phyloP scores from a whole-genome alignment of 2,329 filamentous ascomycete genomes.

The Venturiaceae sp. region DNA sequence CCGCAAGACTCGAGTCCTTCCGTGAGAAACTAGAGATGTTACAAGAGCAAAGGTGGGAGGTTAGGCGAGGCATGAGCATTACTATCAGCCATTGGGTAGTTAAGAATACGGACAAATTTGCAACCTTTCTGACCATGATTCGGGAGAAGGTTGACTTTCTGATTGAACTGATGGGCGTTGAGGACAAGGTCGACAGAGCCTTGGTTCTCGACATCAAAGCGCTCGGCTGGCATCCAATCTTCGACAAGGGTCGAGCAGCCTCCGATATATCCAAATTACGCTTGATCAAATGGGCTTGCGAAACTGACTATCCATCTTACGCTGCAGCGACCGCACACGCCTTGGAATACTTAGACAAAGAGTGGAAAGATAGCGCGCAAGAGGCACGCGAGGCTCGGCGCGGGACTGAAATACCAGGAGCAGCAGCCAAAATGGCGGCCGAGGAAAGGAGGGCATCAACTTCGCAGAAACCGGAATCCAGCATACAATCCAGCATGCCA shows the following conservation, averaged over 20 bases:
- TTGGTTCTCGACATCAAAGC: conserved; percentile 34
- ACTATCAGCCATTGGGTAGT: conserved; percentile 30
- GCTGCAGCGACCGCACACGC: conserved; percentile 30
- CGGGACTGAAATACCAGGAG: conserved; percentile 2
- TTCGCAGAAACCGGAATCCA: background rate
- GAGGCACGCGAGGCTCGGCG: background rate
- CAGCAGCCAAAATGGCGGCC: background rate
- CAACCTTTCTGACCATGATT: conserved; percentile 29
- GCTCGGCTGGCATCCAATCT: conserved; percentile 36
- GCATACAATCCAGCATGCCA: background rate
- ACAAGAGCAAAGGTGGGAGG: conserved; percentile 26
- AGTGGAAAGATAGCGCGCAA: conserved; percentile 9
- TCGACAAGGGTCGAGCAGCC: conserved; percentile 18
- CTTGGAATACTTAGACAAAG: conserved; percentile 29
- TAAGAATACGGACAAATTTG: conserved; percentile 29
- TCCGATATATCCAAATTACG: conserved; percentile 32
- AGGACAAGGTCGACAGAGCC: conserved; percentile 33
- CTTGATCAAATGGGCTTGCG: conserved; percentile 32
- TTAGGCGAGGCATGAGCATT: conserved; percentile 25
- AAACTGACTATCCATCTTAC: conserved; percentile 34
- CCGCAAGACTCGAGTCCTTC: conserved; percentile 33
- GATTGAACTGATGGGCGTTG: conserved; percentile 31
- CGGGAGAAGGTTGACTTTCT: conserved; percentile 34
- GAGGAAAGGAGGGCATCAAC: background rate
- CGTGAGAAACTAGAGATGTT: conserved; percentile 33